These are phyloP conservation scores for Puccinia triticina DNA, from an alignment of 1,284 basidiomycete species.

Conservation along the genomic window DNA sequence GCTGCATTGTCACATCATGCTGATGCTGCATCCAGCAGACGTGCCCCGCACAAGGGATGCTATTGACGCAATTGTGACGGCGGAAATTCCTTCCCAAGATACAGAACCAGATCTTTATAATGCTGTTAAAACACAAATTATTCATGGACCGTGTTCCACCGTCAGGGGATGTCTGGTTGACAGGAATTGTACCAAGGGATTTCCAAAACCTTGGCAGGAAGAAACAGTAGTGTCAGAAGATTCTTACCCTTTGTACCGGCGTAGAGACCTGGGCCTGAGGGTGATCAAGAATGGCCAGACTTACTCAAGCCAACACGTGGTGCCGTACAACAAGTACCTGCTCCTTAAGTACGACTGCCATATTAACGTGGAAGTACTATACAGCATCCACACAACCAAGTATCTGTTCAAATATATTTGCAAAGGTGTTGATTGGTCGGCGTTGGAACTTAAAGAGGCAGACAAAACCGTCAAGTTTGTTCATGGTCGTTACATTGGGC, in stretches of 20 bases:
- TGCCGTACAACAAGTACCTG: no score
- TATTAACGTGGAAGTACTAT: neutral
- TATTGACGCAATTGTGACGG: slow-evolving; percentile 62
- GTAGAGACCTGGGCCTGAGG: neutral
- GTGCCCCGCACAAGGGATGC: slow-evolving; percentile 60
- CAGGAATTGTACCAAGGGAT: slow-evolving; percentile 63
- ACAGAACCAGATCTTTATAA: slow-evolving; percentile 62
- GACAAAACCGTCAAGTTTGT: neutral
- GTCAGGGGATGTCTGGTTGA: slow-evolving; percentile 60
- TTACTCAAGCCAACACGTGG: neutral
- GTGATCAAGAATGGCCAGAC: neutral
- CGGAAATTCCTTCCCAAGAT: slow-evolving; percentile 62
- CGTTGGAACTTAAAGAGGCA: no score
- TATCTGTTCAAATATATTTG: slow-evolving; percentile 6
- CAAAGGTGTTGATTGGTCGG: neutral
- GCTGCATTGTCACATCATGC: slow-evolving; percentile 65
- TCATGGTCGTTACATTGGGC: neutral
- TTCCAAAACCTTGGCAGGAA: slow-evolving; percentile 59
- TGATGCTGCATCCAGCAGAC: slow-evolving; percentile 55
- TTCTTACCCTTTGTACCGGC: neutral
- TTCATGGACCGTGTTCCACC: slow-evolving; percentile 64
- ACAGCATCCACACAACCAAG: neutral
- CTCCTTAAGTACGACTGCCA: no score
- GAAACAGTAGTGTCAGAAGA: neutral
- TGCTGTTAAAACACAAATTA: slow-evolving; percentile 61